These are phyloP conservation scores for Hirsutella minnesotensis DNA, from an alignment of 2,329 filamentous ascomycete genomes.

Conservation along the genomic window DNA sequence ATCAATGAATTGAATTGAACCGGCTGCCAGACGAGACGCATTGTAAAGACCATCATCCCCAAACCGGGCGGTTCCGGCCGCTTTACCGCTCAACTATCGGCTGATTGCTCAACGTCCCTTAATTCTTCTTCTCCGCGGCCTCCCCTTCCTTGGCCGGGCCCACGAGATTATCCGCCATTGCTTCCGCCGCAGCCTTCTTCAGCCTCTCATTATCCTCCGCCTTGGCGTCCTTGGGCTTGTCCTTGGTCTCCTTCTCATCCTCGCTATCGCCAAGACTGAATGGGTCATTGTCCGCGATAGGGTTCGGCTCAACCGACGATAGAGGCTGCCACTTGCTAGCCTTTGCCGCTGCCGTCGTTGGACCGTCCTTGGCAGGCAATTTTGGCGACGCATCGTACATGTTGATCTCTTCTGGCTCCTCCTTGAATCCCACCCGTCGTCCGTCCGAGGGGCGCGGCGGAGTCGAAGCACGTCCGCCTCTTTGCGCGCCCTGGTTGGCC, in stretches of 20 bases:
- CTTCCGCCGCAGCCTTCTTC: constrained; percentile 53
- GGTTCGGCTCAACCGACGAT: constrained; percentile 67
- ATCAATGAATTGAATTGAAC: too few relatives aligned
- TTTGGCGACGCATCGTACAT: constrained; percentile 58
- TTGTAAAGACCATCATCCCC: too few relatives aligned
- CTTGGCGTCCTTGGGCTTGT: constrained; percentile 28
- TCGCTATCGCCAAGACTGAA: constrained; percentile 95
- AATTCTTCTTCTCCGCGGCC: constrained; percentile 22
- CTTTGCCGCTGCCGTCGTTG: constrained; percentile 42
- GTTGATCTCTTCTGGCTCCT: constrained; percentile 64
- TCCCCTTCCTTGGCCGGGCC: constrained; percentile 22
- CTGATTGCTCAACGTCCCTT: background rate
- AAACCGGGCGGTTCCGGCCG: too few relatives aligned
- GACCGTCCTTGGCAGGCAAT: constrained; percentile 38
- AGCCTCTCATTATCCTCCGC: constrained; percentile 47
- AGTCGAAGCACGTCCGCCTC: constrained; percentile 43
- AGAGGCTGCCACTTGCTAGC: constrained; percentile 96
- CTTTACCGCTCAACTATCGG: too few relatives aligned
- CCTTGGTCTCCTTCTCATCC: constrained; percentile 57
- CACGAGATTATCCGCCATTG: constrained; percentile 45
- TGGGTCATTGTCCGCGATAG: constrained; percentile 82
- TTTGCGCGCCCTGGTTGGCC: constrained; percentile 61
- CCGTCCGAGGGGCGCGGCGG: constrained; percentile 37
- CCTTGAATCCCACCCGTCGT: constrained; percentile 45
- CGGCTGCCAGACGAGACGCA: too few relatives aligned